These are phyloP conservation scores for Coelastrella sp. DNA, from an alignment of 139 green algal genomes.

Conservation along the genomic window DNA sequence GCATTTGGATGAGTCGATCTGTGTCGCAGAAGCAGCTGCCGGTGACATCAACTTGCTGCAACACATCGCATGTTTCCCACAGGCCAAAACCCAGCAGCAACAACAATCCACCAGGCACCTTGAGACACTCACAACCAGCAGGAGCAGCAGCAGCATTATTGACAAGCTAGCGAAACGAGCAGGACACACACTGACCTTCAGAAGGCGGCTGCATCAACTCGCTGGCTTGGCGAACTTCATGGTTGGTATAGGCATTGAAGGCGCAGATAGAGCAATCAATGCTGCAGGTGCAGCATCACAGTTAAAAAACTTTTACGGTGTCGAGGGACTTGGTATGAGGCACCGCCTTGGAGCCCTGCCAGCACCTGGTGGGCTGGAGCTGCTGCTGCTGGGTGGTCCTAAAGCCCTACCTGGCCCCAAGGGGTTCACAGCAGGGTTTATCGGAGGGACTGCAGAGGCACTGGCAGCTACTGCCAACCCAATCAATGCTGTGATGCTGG, in stretches of 20 bases:
- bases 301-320: background rate
- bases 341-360: conserved; percentile 15
- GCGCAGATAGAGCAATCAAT: background rate
- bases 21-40: too few relatives aligned
- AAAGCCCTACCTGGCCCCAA: background rate
- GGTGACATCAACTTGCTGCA: too few relatives aligned
- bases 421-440: background rate
- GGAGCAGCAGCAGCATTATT: background rate
- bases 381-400: background rate
- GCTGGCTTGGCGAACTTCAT: background rate
- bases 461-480: background rate
- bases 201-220: background rate
- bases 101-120: too few relatives aligned
- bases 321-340: background rate
- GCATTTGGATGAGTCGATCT: too few relatives aligned
- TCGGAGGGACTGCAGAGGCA: background rate
- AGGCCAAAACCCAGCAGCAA: background rate
- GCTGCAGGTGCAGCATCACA: background rate
- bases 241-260: background rate
- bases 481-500: background rate
- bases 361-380: background rate
- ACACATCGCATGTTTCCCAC: too few relatives aligned
- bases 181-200: background rate
- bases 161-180: background rate
- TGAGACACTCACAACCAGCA: too few relatives aligned